Percentiles rank a stretch among this genome's conserved stretches.
phyloP scores from a whole-genome alignment of 495 filamentous ascomycete species.

The Elaphomyces granulatus region DNA sequence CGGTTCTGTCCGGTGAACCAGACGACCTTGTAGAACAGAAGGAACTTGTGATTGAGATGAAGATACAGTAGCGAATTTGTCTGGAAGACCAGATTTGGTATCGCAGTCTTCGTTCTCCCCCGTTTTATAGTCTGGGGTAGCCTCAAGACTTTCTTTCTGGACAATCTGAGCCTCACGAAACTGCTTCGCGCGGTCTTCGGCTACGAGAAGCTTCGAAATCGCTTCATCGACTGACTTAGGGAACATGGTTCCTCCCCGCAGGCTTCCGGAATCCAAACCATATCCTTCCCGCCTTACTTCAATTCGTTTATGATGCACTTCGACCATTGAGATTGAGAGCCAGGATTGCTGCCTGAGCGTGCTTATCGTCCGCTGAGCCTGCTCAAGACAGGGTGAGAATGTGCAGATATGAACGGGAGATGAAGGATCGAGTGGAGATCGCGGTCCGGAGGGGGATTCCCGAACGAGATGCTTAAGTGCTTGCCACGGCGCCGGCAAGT shows the following conservation, averaged over 20 bases:
- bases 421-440: conserved; percentile 55
- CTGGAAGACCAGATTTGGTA: neutral
- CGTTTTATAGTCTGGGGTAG: conserved; percentile 4
- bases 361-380: conserved; percentile 71
- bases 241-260: conserved; percentile 43
- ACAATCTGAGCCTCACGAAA: conserved; percentile 29
- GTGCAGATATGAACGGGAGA: conserved; percentile 66
- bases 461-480: conserved; percentile 75
- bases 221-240: conserved; percentile 67
- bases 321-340: conserved; percentile 87
- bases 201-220: conserved; percentile 48
- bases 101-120: conserved; percentile 10
- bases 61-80: no score
- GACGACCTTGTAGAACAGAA: conserved; percentile 47
- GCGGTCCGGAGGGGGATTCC: conserved; percentile 21
- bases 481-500: conserved; percentile 85
- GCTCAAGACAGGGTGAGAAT: conserved; percentile 93
- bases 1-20: conserved; percentile 65
- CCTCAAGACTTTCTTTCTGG: conserved; percentile 1
- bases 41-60: conserved; percentile 9
- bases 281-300: conserved; percentile 73
- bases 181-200: conserved; percentile 49
- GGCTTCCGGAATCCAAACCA: conserved; percentile 44
- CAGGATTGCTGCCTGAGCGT: conserved; percentile 65
- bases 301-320: conserved; percentile 59